Evolutionary conservation across 257 asterid genomes (phyloP).

Genomic region (Solanum chiquidenum): DNA sequence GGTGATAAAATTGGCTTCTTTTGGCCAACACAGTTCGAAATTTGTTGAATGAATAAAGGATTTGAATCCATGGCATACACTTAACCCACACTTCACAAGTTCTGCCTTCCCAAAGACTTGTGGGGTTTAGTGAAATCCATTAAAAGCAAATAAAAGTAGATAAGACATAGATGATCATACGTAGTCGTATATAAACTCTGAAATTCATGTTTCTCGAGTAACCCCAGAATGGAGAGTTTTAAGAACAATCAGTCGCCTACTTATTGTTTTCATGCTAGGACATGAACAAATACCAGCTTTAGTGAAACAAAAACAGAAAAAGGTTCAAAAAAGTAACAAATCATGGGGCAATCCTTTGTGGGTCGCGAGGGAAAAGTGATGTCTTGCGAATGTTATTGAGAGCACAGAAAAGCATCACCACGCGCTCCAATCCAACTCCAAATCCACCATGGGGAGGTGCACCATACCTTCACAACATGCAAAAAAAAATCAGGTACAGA

Average conservation of each 20-base stretch:
- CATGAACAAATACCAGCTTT: background rate
- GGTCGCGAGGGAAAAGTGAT: constrained; percentile 86
- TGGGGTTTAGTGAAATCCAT: background rate
- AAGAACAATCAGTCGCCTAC: background rate
- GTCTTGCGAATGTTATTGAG: constrained; percentile 79
- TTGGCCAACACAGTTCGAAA: background rate
- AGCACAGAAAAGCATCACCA: constrained; percentile 84
- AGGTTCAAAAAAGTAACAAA: background rate
- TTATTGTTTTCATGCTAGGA: background rate
- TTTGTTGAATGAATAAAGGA: background rate
- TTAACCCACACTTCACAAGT: background rate
- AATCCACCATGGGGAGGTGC: constrained; percentile 90
- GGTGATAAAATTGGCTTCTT: background rate
- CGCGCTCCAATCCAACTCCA: constrained; percentile 91
- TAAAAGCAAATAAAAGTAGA: background rate
- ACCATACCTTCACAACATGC: constrained; percentile 39
- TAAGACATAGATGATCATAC: background rate
- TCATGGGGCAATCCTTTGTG: constrained; percentile 65
- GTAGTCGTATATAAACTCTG: background rate
- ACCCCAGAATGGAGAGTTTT: background rate
- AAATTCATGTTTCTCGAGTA: background rate
- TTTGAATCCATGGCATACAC: background rate
- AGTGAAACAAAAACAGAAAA: background rate
- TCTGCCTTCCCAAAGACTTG: background rate
- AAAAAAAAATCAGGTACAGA: background rate